Percentiles rank a stretch among this genome's conserved stretches.
Evolutionary conservation across 148 eudicot genomes (phyloP).

Genomic region (Limonium bicolor): DNA sequence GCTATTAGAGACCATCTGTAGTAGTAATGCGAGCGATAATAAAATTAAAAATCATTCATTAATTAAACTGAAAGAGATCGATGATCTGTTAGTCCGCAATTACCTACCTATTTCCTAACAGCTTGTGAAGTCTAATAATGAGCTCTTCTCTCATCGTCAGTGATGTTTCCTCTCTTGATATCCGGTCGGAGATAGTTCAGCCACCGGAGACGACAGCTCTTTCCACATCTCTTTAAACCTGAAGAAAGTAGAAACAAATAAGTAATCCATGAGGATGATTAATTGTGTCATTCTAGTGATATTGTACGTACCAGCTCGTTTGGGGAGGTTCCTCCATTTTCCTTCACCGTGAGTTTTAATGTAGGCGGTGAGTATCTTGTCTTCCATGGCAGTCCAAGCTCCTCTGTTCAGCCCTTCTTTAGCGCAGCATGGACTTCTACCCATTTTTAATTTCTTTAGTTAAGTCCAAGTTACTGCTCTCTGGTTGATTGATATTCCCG

Average conservation of each 20-base stretch:
- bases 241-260: no score
- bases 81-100: no score
- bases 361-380: slow-evolving; percentile 14
- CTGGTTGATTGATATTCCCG: no score
- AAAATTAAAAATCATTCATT: not conserved
- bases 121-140: slow-evolving; percentile 14
- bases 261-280: no score
- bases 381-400: slow-evolving; percentile 27
- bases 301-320: slow-evolving; percentile 23
- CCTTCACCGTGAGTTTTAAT: slow-evolving; percentile 22
- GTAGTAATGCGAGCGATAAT: not conserved
- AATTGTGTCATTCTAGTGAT: no score
- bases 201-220: slow-evolving; percentile 23
- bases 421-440: slow-evolving; percentile 29
- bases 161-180: slow-evolving; percentile 16
- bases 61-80: not conserved
- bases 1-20: slow-evolving; percentile 31
- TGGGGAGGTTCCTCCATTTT: slow-evolving; percentile 21
- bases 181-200: slow-evolving; percentile 22
- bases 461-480: no score
- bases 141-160: slow-evolving; percentile 14
- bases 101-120: slow-evolving; percentile 15
- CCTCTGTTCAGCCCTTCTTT: slow-evolving; percentile 25
- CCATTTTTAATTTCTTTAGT: no score
- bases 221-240: slow-evolving; percentile 11